Base-by-base conservation (phyloP, 495 filamentous ascomycete species). In the Hyaloscypha finlandica region DNA sequence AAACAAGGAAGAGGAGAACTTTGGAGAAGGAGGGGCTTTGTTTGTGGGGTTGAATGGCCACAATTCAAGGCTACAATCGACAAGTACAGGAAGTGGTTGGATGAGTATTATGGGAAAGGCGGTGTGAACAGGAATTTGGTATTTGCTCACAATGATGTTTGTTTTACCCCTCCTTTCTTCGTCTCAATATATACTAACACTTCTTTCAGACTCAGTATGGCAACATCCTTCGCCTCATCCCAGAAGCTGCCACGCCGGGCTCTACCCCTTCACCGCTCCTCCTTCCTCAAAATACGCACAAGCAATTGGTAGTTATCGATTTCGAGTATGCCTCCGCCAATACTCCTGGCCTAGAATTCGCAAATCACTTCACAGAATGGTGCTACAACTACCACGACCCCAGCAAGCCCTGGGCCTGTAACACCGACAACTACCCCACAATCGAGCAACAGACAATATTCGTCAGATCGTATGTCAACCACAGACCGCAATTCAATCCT, bases 341-440 rank as follows among this genome's bases (percentile, higher is more conserved):
- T 73, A 80, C 88, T 1, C 88, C 88, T 6, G 96, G 93, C 2
- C 83, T 92, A 33, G 95, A 99, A 77, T 97, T 99, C 76, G 95
- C 93, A 59, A 99, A 99, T 76, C 95, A 99, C 76, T 99, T 98
- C 78, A 88, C 92, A 71, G 95, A 99, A 77, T 99, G 95, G 95
- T 96, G 93, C 75, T 96, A 97, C 80, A 92, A 99, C 75, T 99
- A 99, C 75, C 93, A 97, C 72, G 86, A 94, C 73, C 74, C 85
- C 1, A 76, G 78, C 22, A 75, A 70, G 8, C 81, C 93, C 3
- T 88, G 89, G 79, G 84, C 83, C 12, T 90, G 91, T 78, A 82
- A 90, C 69, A 84, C 85, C n/a, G 74, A 73, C 35, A 72, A 76
- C 45, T 98, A 95, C 75, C 96, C 96, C 0, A 94, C 84, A 0